Evolutionary conservation across 164 flowering plant species (phyloP).

Genomic region (Stephania yunnanensis): DNA sequence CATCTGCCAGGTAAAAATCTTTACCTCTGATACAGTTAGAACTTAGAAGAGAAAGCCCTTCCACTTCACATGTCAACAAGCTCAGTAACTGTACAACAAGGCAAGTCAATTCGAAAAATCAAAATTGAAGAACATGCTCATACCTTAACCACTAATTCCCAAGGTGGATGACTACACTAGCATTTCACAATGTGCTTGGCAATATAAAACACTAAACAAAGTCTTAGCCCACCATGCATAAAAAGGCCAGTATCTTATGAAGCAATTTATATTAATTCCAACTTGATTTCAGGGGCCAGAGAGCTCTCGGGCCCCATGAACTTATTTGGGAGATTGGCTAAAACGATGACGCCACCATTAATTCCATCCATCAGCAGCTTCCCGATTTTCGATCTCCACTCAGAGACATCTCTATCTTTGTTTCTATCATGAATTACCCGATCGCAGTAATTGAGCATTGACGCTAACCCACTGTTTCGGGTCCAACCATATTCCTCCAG

Average conservation of each 20-base stretch:
- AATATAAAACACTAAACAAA: too few species aligned
- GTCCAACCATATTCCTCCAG: slow-evolving; percentile 78
- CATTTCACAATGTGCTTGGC: background rate
- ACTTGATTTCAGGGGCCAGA: slow-evolving; percentile 27
- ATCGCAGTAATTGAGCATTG: slow-evolving; percentile 89
- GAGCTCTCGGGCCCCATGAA: slow-evolving; percentile 19
- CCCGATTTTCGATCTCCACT: slow-evolving; percentile 82
- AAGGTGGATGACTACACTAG: background rate
- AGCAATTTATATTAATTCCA: slow-evolving; percentile 25
- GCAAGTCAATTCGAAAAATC: background rate
- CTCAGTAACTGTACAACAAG: background rate
- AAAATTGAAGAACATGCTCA: background rate
- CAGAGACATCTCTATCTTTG: slow-evolving; percentile 49
- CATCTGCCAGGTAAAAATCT: too few species aligned
- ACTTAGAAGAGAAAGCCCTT: background rate
- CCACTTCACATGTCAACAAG: background rate
- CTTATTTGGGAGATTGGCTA: slow-evolving; percentile 29
- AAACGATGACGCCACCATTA: slow-evolving; percentile 53
- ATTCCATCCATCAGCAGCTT: slow-evolving; percentile 66
- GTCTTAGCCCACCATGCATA: background rate
- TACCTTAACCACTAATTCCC: background rate
- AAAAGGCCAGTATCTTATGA: background rate
- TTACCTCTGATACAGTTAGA: too few species aligned
- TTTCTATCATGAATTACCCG: slow-evolving; percentile 77
- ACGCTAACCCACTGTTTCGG: slow-evolving; percentile 67